These are phyloP conservation scores for Candida stauntonica DNA, from an alignment of 805 yeast genomes.

Conservation along the genomic window DNA sequence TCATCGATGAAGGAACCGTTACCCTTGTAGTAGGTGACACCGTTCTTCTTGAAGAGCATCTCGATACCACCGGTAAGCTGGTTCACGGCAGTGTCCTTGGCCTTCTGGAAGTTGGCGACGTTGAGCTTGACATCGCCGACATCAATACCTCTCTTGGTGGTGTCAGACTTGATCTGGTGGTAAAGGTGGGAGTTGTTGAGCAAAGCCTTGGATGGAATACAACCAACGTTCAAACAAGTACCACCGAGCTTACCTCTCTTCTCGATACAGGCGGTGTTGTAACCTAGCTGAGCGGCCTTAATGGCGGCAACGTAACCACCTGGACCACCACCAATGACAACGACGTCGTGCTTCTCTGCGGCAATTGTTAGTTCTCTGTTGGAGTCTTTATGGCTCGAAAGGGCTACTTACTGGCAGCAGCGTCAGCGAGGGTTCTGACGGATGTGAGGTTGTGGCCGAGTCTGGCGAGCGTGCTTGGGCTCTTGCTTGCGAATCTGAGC, in stretches of 20 bases:
- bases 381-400: slow-evolving; percentile 3
- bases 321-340: slow-evolving; percentile 98
- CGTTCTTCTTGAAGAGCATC: slow-evolving; percentile 38
- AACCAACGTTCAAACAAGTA: slow-evolving; percentile 97
- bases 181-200: slow-evolving; percentile 90
- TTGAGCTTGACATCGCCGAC: slow-evolving; percentile 65
- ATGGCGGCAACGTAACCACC: slow-evolving; percentile 99
- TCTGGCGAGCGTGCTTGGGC: slow-evolving; percentile 12
- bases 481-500: slow-evolving; percentile 20
- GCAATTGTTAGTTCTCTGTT: slow-evolving; percentile 3
- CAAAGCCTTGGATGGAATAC: slow-evolving; percentile 98
- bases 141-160: slow-evolving; percentile 86
- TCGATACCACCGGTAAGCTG: slow-evolving; percentile 80
- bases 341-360: slow-evolving; percentile 70
- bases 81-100: slow-evolving; percentile 86
- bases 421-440: slow-evolving; percentile 21
- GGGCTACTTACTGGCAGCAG: slow-evolving; percentile 18
- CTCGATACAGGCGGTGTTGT: slow-evolving; percentile 93
- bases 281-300: slow-evolving; percentile 95
- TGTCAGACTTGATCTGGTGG: slow-evolving; percentile 84
- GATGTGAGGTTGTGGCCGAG: slow-evolving; percentile 13
- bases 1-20: slow-evolving; percentile 83
- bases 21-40: slow-evolving; percentile 93
- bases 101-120: slow-evolving; percentile 83
- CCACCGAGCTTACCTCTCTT: slow-evolving; percentile 97